A percentile compares a stretch with the other conserved stretches of the same genome.
Evolutionary conservation across 2,329 filamentous ascomycete species (phyloP).

Genomic region (Epichloe amarillans): DNA sequence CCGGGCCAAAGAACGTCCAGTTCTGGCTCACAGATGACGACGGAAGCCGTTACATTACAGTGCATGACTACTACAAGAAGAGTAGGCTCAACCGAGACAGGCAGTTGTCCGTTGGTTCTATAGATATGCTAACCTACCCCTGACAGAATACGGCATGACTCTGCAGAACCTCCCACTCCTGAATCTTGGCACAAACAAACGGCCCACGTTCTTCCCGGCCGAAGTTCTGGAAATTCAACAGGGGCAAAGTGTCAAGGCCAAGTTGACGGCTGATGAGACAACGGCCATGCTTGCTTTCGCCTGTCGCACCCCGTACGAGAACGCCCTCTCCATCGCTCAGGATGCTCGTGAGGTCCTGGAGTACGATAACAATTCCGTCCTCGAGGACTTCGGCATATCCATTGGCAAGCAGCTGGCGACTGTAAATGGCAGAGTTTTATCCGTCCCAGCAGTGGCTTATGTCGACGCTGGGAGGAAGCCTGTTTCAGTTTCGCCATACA

Average conservation of each 20-base stretch:
- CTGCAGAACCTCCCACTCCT: constrained; percentile 41
- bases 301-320: constrained; percentile 50
- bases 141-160: constrained; percentile 22
- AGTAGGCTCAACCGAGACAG: constrained; percentile 20
- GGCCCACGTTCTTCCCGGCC: constrained; percentile 51
- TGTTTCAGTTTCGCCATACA: constrained; percentile 18
- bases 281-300: constrained; percentile 59
- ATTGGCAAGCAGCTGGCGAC: constrained; percentile 52
- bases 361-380: constrained; percentile 33
- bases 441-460: constrained; percentile 49
- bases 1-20: constrained; percentile 19
- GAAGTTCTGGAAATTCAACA: constrained; percentile 51
- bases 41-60: constrained; percentile 19
- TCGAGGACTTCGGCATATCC: constrained; percentile 47
- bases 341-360: constrained; percentile 44
- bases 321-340: constrained; percentile 50
- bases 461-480: constrained; percentile 11
- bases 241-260: constrained; percentile 49
- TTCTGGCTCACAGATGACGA: constrained; percentile 18
- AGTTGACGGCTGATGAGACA: constrained; percentile 48
- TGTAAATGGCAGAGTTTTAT: constrained; percentile 57
- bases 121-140: not conserved
- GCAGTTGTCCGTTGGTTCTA: not conserved
- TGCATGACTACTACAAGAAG: constrained; percentile 30
- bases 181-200: constrained; percentile 46